Conservation (phyloP, 352 stramenopile genomes). For the Phytophthora nicotianae region DNA sequence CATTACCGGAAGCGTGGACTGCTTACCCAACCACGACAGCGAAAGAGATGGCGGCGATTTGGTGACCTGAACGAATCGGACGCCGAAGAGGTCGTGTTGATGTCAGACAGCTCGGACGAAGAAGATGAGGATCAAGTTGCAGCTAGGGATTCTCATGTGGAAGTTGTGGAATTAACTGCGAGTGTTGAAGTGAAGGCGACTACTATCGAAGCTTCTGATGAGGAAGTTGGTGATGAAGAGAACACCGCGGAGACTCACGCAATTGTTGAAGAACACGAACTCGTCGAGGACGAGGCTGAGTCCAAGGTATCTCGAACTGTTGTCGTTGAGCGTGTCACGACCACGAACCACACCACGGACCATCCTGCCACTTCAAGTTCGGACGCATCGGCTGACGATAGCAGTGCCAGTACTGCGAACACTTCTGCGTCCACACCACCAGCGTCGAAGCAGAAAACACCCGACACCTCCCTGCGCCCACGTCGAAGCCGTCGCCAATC, state of each 20-base stretch:
- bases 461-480: slow-evolving; percentile 23
- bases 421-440: slow-evolving; percentile 1
- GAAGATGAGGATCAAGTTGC: slow-evolving; percentile 7
- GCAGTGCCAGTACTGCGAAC: slow-evolving; percentile 1
- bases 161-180: slow-evolving; percentile 14
- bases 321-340: slow-evolving; percentile 7
- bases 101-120: slow-evolving; percentile 34
- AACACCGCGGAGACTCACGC: slow-evolving; percentile 7
- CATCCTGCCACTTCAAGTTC: slow-evolving; percentile 11
- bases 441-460: slow-evolving; percentile 15
- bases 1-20: slow-evolving; percentile 26
- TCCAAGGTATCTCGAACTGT: slow-evolving; percentile 5
- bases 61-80: slow-evolving; percentile 30
- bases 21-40: slow-evolving; percentile 10
- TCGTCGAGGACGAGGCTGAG: slow-evolving; percentile 4
- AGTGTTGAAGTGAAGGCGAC: slow-evolving; percentile 14
- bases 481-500: slow-evolving; percentile 17
- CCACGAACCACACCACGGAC: slow-evolving; percentile 10
- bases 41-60: slow-evolving; percentile 42
- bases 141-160: slow-evolving; percentile 14
- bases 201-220: slow-evolving; percentile 6
- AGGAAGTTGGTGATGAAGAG: slow-evolving; percentile 17
- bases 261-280: slow-evolving; percentile 16
- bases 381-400: slow-evolving; percentile 12
- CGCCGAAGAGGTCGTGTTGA: slow-evolving; percentile 51